Conservation (phyloP, 129 eudicot species). For the Artemisia tridentata region DNA sequence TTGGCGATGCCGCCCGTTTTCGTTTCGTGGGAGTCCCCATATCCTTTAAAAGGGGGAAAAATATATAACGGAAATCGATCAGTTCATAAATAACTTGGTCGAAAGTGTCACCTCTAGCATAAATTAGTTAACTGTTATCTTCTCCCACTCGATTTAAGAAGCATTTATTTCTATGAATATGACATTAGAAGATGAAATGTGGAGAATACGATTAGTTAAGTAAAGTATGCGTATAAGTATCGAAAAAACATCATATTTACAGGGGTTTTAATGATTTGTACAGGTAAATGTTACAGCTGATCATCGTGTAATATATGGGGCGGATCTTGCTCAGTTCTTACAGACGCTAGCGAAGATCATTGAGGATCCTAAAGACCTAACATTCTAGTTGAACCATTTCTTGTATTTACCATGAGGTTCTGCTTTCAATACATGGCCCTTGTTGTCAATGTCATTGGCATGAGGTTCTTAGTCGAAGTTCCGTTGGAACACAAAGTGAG, state of each 20-base stretch:
- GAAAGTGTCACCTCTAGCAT: too few species aligned
- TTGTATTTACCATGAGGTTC: conserved; percentile 15
- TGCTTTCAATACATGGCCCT: conserved; percentile 8
- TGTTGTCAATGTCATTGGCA: conserved; percentile 6
- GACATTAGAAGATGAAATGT: not conserved
- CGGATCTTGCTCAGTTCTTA: conserved; percentile 90
- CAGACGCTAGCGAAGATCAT: conserved; percentile 88
- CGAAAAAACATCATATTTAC: not conserved
- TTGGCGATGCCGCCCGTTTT: too few species aligned
- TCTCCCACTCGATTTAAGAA: not conserved
- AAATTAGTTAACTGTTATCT: not conserved
- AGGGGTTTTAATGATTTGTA: conserved; percentile 8
- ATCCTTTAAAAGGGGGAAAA: too few species aligned
- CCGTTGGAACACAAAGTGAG: conserved; percentile 16
- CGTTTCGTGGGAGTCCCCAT: too few species aligned
- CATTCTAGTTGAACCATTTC: conserved; percentile 40
- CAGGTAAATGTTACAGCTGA: conserved; percentile 97
- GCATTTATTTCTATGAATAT: too few species aligned
- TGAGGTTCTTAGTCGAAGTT: conserved; percentile 3
- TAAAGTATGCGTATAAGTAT: not conserved
- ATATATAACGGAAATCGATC: too few species aligned
- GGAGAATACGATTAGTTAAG: not conserved
- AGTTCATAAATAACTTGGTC: not conserved
- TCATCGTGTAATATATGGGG: conserved; percentile 96
- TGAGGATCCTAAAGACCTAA: conserved; percentile 85